Evolutionary conservation across 805 yeast species (phyloP).

Genomic region (Metschnikowia bowlesiae): DNA sequence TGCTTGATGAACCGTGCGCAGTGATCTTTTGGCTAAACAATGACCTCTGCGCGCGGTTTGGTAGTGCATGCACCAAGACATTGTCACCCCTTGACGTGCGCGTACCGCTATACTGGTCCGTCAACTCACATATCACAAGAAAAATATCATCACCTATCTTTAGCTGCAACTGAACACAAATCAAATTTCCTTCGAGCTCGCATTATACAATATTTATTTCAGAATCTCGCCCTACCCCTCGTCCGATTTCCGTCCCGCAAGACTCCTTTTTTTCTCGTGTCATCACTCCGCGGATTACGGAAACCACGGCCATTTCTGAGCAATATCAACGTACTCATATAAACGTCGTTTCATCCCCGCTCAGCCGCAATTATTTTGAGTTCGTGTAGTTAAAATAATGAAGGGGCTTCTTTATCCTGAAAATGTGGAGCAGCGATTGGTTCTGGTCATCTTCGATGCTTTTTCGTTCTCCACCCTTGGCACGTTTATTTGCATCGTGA

Average conservation of each 20-base stretch:
- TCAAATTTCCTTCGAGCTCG: neutral
- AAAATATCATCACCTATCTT: neutral
- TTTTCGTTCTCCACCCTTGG: conserved; percentile 1
- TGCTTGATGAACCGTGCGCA: neutral
- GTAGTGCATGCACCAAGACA: conserved; percentile 1
- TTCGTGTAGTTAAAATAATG: neutral
- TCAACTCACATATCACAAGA: neutral
- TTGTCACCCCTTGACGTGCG: conserved; percentile 10
- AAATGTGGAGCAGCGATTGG: neutral
- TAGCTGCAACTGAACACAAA: neutral
- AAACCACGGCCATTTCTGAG: neutral
- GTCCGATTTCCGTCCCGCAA: neutral
- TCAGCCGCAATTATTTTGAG: neutral
- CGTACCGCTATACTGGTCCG: conserved; percentile 4
- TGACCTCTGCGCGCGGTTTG: neutral
- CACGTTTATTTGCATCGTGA: neutral
- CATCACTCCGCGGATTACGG: neutral
- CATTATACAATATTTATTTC: neutral
- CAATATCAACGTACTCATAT: neutral
- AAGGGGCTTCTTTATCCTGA: neutral
- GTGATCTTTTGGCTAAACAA: neutral
- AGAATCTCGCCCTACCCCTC: neutral
- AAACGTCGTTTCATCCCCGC: neutral
- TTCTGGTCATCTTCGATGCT: neutral
- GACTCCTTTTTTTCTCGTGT: neutral